Evolutionary conservation across 1,139 yeast species (phyloP).

Genomic region (Debaryomycetaceae sp.): DNA sequence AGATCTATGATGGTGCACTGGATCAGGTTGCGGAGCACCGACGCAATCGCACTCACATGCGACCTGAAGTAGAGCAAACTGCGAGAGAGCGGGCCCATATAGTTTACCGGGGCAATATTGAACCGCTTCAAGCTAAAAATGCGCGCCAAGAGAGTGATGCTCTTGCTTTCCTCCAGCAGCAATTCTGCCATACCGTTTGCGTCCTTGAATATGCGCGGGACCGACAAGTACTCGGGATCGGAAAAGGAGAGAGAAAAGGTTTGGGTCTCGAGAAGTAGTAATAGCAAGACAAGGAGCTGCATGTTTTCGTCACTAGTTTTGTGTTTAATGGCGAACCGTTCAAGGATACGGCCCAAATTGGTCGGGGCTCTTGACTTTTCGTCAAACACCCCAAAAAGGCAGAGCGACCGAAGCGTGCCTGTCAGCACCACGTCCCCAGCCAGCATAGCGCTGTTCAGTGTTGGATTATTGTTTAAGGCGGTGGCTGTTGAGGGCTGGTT

Average conservation of each 20-base stretch:
- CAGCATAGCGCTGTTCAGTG: too few relatives aligned
- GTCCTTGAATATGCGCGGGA: constrained; percentile 26
- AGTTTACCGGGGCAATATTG: constrained; percentile 44
- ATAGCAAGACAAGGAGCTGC: constrained; percentile 30
- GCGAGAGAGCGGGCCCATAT: constrained; percentile 64
- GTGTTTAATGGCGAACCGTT: constrained; percentile 17
- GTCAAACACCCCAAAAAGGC: constrained; percentile 45
- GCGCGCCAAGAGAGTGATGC: constrained; percentile 44
- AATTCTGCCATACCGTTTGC: too few relatives aligned
- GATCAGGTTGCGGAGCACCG: constrained; percentile 41
- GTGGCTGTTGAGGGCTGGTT: too few relatives aligned
- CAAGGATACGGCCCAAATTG: constrained; percentile 47
- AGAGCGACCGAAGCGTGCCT: constrained; percentile 46
- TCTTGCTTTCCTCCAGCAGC: constrained; percentile 17
- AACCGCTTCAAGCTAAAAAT: constrained; percentile 46
- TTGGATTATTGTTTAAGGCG: too few relatives aligned
- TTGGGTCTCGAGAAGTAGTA: constrained; percentile 29
- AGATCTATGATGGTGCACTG: constrained; percentile 43
- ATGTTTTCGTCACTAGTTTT: constrained; percentile 16
- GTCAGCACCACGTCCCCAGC: constrained; percentile 52
- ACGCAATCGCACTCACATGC: constrained; percentile 43
- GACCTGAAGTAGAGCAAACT: constrained; percentile 58
- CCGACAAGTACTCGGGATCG: constrained; percentile 22
- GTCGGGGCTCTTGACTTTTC: constrained; percentile 31
- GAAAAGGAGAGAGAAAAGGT: constrained; percentile 19